Conservation (phyloP, 768 basidiomycete species). For the Dioszegia aurantiaca region DNA sequence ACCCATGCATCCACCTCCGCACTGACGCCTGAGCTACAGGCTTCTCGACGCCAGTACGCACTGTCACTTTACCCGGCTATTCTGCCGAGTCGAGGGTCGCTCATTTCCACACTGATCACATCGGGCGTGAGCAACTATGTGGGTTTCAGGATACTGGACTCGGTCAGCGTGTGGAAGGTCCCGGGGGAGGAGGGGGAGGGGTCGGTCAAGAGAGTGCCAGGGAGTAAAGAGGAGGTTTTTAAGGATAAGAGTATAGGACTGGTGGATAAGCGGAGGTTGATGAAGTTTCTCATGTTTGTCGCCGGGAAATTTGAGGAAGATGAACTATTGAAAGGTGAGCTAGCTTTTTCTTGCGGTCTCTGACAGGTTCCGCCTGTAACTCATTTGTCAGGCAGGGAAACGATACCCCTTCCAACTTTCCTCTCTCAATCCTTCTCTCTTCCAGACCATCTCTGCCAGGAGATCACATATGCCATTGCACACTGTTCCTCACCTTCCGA, state of each 20-base stretch:
- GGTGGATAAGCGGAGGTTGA: constrained; percentile 81
- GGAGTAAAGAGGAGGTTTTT: constrained; percentile 90
- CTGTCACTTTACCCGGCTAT: constrained; percentile 80
- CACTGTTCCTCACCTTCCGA: constrained; percentile 66
- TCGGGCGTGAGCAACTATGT: constrained; percentile 88
- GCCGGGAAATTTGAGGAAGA: constrained; percentile 67
- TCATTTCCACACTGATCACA: constrained; percentile 72
- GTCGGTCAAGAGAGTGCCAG: constrained; percentile 67
- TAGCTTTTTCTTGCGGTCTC: no score
- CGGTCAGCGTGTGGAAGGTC: constrained; percentile 53
- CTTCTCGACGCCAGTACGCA: constrained; percentile 66
- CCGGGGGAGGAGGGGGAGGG: constrained; percentile 14
- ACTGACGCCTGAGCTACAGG: constrained; percentile 51
- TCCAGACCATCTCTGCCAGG: constrained; percentile 59
- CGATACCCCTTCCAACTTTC: constrained; percentile 63
- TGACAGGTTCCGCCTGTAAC: no score
- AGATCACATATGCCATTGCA: constrained; percentile 75
- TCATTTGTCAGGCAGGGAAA: constrained; percentile 55
- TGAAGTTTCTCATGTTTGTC: constrained; percentile 85
- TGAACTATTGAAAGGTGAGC: constrained; percentile 35
- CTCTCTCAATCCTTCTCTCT: constrained; percentile 66
- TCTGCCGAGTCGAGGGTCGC: constrained; percentile 72
- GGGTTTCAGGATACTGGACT: constrained; percentile 74
- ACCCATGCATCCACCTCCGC: constrained; percentile 21
- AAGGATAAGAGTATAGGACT: constrained; percentile 72